phyloP scores from a whole-genome alignment of 179 eudicot genomes.

The Silene vulgaris region DNA sequence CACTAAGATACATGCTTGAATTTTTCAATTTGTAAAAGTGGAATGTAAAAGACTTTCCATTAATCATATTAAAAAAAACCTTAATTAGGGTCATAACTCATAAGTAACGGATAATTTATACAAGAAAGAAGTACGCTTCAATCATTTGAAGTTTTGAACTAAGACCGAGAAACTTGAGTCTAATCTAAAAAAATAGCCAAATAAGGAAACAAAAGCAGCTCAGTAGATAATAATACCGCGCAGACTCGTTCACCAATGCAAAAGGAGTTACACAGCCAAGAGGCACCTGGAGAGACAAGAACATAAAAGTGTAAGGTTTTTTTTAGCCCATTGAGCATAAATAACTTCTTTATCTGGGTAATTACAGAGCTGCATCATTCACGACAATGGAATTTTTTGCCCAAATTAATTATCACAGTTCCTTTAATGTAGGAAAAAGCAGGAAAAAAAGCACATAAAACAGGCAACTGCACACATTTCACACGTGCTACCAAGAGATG shows the following conservation, averaged over 20 bases:
- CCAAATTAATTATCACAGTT: neutral
- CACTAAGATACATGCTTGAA: neutral
- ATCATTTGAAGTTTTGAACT: neutral
- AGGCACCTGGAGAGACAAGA: constrained; percentile 60
- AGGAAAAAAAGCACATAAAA: neutral
- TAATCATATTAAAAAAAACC: neutral
- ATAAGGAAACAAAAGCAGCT: neutral
- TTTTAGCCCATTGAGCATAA: neutral
- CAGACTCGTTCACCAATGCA: constrained; percentile 76
- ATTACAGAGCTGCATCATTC: neutral
- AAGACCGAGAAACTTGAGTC: neutral
- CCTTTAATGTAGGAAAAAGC: neutral
- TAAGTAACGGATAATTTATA: neutral
- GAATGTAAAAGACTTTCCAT: neutral
- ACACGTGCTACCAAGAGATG: neutral
- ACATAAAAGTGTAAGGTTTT: constrained; percentile 15
- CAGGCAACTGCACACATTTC: neutral
- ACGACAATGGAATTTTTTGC: neutral
- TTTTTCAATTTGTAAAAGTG: neutral
- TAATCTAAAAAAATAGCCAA: neutral
- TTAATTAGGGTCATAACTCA: neutral
- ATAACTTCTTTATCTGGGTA: neutral
- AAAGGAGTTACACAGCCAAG: constrained; percentile 96
- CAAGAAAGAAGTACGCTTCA: neutral
- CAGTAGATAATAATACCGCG: constrained; percentile 44